Base-by-base conservation (phyloP, 2,329 filamentous ascomycete genomes). In the Erysiphe neolycopersici region DNA sequence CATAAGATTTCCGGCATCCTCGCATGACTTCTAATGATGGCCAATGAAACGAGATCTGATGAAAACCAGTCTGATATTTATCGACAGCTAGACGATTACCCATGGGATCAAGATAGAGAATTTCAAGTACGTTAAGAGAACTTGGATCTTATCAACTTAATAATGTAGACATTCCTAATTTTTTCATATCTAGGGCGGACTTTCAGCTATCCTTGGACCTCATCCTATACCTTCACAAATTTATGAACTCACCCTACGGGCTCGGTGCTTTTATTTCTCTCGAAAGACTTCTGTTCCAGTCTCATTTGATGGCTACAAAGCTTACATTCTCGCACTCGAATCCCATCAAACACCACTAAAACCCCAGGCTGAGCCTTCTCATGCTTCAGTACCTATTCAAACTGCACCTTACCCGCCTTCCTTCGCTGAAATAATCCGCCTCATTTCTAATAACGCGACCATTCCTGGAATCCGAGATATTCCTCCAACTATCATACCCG, bases 391-490 rank as follows among this genome's bases (percentile, higher is more conserved):
- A 18, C 5, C 19, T 43, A 30, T 17, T 35, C 17, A 14, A 9
- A 29, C 18, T 39, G 78, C 82, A 33, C 69, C 72, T 1, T 92
- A 92, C 53, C 84, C 84, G 3, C 76, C 75, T 41, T 77, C 74
- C 1, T 93, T 94, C 58, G 77, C 80, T 8, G 75, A 87, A 50
- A 83, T 94, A 48, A 76, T 92, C 44, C 78, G 82, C 53, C 69
- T 92, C 44, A 80, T 94, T 44, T 80, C 81, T 19, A 76, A 73
- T 26, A 83, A 83, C 43, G 74, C 82, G 52, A 76, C 80, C 0
- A 78, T 94, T 38, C 83, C 84, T 1, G 85, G 85, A 0, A 91
- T 94, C 54, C 75, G 76, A 51, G 73, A 92, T 49, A 87, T 94
- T 43, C 83, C 85, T 4, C 71, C 82, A 50, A 89, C 77, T 0